A percentile compares a stretch with the other conserved stretches of the same genome.
Evolutionary conservation across 1,284 basidiomycete genomes (phyloP).

Genomic region (Sporisorium exsertum): DNA sequence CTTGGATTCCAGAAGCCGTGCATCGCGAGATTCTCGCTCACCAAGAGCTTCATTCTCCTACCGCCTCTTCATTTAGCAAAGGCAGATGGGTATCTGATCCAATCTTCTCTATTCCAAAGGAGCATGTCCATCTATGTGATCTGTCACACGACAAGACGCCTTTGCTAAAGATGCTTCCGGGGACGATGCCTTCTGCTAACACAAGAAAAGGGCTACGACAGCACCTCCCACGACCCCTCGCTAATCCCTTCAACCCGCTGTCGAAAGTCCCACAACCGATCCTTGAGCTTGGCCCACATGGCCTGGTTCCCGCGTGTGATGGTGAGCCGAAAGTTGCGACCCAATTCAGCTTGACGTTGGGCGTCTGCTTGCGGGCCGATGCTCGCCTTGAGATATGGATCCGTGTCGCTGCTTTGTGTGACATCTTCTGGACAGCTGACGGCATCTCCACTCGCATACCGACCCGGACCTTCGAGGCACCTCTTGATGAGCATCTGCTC

Average conservation of each 20-base stretch:
- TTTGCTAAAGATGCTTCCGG: background rate
- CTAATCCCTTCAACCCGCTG: slow-evolving; percentile 50
- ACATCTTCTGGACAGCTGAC: background rate
- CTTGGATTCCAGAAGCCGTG: no score
- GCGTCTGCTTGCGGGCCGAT: background rate
- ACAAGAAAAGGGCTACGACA: slow-evolving; percentile 11
- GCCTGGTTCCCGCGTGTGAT: slow-evolving; percentile 57
- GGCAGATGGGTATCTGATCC: background rate
- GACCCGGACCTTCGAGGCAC: slow-evolving; percentile 17
- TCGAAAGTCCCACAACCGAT: slow-evolving; percentile 60
- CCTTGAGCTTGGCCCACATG: slow-evolving; percentile 61
- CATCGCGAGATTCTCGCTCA: no score
- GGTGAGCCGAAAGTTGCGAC: slow-evolving; percentile 31
- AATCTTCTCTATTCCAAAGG: background rate
- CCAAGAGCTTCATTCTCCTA: no score
- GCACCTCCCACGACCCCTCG: slow-evolving; percentile 47
- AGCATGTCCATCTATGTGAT: background rate
- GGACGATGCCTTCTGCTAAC: background rate
- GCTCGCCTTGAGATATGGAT: background rate
- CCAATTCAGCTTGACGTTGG: slow-evolving; percentile 8
- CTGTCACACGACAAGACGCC: no score
- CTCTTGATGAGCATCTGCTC: slow-evolving; percentile 22
- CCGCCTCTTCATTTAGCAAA: no score
- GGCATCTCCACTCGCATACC: background rate
- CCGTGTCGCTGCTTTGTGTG: background rate